Evolutionary conservation across 2,329 filamentous ascomycete genomes (phyloP), one percentile per base, ranked within the genome.

Genomic region (Pseudogymnoascus sp.): DNA sequence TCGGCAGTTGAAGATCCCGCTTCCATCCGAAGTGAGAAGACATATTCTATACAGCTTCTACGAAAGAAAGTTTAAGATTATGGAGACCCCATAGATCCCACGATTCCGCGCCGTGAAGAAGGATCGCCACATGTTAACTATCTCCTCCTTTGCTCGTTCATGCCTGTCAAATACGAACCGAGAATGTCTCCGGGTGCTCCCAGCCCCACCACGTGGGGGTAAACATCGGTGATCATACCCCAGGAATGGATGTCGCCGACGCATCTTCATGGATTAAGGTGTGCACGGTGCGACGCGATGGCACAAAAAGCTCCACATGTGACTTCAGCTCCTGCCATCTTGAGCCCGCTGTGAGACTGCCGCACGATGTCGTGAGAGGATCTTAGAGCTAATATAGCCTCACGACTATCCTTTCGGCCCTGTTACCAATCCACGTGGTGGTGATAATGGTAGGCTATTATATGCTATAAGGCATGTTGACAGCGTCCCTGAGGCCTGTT

Each of bases 31-130:
- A 33, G 49, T 12, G 16, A 33, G 29, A 55, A 55, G 45, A 33
- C 45, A 11, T n/a, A 31, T 55, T 19, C n/a, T 4, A 19, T 14
- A 6, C 29, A 5, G 49, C 26, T 55, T 35, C 49, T 55, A 33
- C 49, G 16, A 55, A 55, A 55, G 49, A 55, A 33, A 35, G 49
- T 55, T 55, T 55, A 55, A 55, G 49, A 55, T 55, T 55, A 55
- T 55, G 49, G 49, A 21, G 29, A 55, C 11, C 49, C 29, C 12
- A 33, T 8, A 55, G 26, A 33, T 55, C n/a, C 29, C 49, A 7
- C 16, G 29, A 55, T 35, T 55, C 16, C 49, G 49, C 49, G 49
- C 49, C 21, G 29, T 10, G 16, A 55, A 33, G 29, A 21, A 55
- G 10, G 49, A 35, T 55, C 29, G 29, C 29, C 16, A 21, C 29